Base-by-base conservation (phyloP, 2,329 filamentous ascomycete species). In the Aspergillus sp. region DNA sequence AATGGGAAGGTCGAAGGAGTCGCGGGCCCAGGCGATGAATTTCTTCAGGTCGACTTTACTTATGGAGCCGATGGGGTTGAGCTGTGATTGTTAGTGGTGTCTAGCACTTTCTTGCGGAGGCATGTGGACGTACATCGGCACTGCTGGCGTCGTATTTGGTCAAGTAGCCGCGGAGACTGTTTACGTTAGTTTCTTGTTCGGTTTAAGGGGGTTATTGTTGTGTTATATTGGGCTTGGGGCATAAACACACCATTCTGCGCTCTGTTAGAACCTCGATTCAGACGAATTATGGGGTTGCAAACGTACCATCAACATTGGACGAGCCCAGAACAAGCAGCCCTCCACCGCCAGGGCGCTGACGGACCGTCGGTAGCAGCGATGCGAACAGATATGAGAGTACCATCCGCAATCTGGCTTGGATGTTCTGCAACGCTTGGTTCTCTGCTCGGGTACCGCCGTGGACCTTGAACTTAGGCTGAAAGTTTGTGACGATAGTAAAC, bases 111-210 rank as follows among this genome's bases (percentile, higher is more conserved):
- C 5, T 13, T 11, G n/a, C 3, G 11, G 21, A 23, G 10, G 27
- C 8, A 10, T 10, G n/a, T 19, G 25, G 47, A 59, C 66, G 86
- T 70, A 88, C 80, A 64, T 86, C 83, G 1, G 80, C 83, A 7
- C 79, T 82, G 6, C 75, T 80, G 57, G 78, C 80, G 66, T 90
- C 88, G 69, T 90, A 90, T 74, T 91, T 90, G n/a, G 88, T 91
- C 21, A 89, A 78, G 71, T 90, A 87, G 19, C 82, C 80, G 52
- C 77, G 62, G 58, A 77, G 55, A 69, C 68, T 69, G 30, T 49
- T 15, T 11, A 74, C 11, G 81, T 82, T 27, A 82, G 77, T 25
- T 51, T 25, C 3, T 27, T 56, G 17, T 36, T 54, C 6, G 10
- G 5, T 6, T 36, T 36, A 32, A 17, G 27, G 5, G 8, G 19